Percentiles rank a stretch among this genome's conserved stretches.
Evolutionary conservation across 352 stramenopile genomes (phyloP).

Genomic region (Phytopythium delawarense): DNA sequence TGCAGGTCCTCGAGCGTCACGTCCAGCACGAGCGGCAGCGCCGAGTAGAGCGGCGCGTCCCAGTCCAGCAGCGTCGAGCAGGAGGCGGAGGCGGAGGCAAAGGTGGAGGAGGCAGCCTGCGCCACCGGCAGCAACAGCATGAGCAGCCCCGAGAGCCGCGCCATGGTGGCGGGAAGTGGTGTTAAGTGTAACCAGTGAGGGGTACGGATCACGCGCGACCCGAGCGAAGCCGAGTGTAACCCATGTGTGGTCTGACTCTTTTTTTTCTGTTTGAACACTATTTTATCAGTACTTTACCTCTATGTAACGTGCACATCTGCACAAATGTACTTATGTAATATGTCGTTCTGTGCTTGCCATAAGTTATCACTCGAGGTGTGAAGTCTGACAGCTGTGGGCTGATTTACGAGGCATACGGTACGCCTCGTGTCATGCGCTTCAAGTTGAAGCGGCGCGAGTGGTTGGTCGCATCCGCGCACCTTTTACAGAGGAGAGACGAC

Average conservation of each 20-base stretch:
- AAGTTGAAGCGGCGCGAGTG: background rate
- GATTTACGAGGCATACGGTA: background rate
- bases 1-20: slow-evolving; percentile 11
- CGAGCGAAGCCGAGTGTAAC: background rate
- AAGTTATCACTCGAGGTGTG: background rate
- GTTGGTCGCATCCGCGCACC: no score
- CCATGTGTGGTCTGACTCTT: background rate
- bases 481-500: no score
- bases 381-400: background rate
- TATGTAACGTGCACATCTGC: no score
- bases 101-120: background rate
- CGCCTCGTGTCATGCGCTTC: background rate
- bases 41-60: slow-evolving; percentile 12
- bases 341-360: background rate
- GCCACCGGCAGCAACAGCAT: background rate
- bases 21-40: slow-evolving; percentile 22
- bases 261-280: background rate
- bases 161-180: background rate
- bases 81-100: background rate
- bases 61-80: slow-evolving; percentile 17
- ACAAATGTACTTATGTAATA: background rate
- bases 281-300: no score
- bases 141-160: background rate
- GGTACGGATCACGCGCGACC: no score
- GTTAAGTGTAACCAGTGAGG: no score